Conservation (phyloP, 75 land plant genomes). For the Larix kaempferi region DNA sequence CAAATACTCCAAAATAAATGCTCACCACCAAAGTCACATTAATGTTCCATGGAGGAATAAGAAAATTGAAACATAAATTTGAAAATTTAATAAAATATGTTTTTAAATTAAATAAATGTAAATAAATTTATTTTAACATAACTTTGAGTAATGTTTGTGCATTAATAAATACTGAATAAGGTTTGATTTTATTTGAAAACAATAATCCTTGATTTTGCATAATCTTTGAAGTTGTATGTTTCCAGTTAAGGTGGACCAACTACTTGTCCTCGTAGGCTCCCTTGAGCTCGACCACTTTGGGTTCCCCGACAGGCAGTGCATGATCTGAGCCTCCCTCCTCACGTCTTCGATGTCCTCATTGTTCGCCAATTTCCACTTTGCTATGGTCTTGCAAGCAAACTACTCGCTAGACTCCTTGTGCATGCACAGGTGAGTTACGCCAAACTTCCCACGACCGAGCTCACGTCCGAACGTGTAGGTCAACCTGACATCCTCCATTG, state of each 20-base stretch:
- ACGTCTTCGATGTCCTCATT: constrained; percentile 42
- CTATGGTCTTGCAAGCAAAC: constrained; percentile 58
- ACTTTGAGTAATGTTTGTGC: too few relatives aligned
- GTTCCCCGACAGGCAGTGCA: constrained; percentile 61
- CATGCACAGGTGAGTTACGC: constrained; percentile 53
- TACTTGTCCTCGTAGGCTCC: constrained; percentile 53
- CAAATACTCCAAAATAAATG: too few relatives aligned
- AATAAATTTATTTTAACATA: too few relatives aligned
- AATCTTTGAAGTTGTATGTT: too few relatives aligned
- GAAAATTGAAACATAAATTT: too few relatives aligned
- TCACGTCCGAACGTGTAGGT: constrained; percentile 42
- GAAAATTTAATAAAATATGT: too few relatives aligned
- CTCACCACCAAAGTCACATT: too few relatives aligned
- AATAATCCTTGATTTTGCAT: too few relatives aligned
- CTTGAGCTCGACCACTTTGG: constrained; percentile 52
- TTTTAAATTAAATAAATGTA: too few relatives aligned
- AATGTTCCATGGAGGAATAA: too few relatives aligned
- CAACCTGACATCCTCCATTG: constrained; percentile 38
- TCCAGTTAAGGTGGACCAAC: constrained; percentile 44
- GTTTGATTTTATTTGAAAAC: too few relatives aligned
- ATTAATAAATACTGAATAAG: too few relatives aligned
- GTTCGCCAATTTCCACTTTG: constrained; percentile 35
- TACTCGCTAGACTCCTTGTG: constrained; percentile 26
- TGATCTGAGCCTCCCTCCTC: constrained; percentile 29
- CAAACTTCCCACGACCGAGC: constrained; percentile 67